A percentile compares a stretch with the other conserved stretches of the same genome.
phyloP scores from a whole-genome alignment of 805 yeast species.

The Lachancea meyersii region DNA sequence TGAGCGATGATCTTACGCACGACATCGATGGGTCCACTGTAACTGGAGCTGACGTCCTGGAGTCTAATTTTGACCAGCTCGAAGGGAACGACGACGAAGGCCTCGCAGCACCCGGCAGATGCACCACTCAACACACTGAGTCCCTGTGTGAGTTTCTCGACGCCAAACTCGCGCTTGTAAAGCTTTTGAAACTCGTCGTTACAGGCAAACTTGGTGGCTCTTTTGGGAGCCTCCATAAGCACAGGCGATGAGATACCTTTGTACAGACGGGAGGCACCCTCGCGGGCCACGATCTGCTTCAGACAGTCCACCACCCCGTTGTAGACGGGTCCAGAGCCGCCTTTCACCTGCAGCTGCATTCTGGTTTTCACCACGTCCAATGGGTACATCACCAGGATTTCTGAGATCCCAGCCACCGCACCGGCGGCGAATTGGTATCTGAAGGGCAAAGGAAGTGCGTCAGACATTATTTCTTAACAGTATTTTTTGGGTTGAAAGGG shows the following conservation, averaged over 20 bases:
- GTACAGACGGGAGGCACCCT: constrained; percentile 78
- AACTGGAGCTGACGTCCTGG: constrained; percentile 80
- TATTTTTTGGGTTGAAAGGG: too few relatives aligned
- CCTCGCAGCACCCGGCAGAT: constrained; percentile 95
- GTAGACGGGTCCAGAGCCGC: constrained; percentile 45
- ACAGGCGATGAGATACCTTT: constrained; percentile 95
- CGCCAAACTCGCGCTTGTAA: constrained; percentile 66
- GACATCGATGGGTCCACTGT: constrained; percentile 80
- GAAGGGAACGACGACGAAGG: constrained; percentile 96
- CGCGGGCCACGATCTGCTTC: constrained; percentile 73
- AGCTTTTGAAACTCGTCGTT: constrained; percentile 93
- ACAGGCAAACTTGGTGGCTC: constrained; percentile 98
- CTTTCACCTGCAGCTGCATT: constrained; percentile 74
- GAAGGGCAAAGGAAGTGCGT: constrained; percentile 64
- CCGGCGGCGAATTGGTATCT: constrained; percentile 86
- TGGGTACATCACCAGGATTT: constrained; percentile 92
- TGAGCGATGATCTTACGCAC: constrained; percentile 60
- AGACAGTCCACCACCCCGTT: constrained; percentile 81
- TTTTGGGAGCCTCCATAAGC: constrained; percentile 97
- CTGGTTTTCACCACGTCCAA: constrained; percentile 95
- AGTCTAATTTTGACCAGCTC: constrained; percentile 92
- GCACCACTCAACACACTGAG: constrained; percentile 92
- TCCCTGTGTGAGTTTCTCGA: constrained; percentile 65
- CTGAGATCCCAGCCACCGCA: constrained; percentile 96
- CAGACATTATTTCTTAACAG: constrained; percentile 8